Conservation (phyloP, 1,284 basidiomycete species). For the Uromyces viciae-fabae region DNA sequence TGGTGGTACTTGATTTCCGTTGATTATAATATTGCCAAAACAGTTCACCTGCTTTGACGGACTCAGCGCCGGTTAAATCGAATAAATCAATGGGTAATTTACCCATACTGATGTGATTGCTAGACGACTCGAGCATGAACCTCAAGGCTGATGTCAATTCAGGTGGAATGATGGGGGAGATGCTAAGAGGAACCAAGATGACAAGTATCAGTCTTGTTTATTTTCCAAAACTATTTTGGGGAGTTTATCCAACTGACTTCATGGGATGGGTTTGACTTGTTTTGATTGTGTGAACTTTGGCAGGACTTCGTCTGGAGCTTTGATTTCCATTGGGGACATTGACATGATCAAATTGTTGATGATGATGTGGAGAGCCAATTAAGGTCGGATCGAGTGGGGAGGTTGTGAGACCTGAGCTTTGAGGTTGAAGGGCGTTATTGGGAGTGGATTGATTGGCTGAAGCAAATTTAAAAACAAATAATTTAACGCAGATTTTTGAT, state of each 20-base stretch:
- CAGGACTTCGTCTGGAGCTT: neutral
- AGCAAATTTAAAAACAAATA: neutral
- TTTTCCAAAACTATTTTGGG: neutral
- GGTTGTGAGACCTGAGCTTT: neutral
- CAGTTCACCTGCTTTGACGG: neutral
- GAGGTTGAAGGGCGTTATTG: neutral
- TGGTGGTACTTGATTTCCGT: neutral
- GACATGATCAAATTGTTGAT: neutral
- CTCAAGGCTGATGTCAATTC: neutral
- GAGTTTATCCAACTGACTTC: neutral
- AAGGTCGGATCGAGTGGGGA: neutral
- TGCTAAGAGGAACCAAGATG: constrained; percentile 1
- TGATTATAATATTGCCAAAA: constrained; percentile 35
- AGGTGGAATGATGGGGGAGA: constrained; percentile 32
- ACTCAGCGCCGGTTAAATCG: constrained; percentile 24
- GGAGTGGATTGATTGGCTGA: neutral
- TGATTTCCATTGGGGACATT: neutral
- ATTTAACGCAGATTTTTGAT: neutral
- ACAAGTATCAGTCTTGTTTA: neutral
- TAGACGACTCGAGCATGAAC: neutral
- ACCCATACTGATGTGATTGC: neutral
- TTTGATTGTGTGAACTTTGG: constrained; percentile 12
- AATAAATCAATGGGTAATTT: constrained; percentile 28
- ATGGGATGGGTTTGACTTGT: constrained; percentile 35
- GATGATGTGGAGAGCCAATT: neutral